Evolutionary conservation across 805 yeast species (phyloP), one percentile per base, ranked within the genome.

Genomic region (Ogataea ganodermae): DNA sequence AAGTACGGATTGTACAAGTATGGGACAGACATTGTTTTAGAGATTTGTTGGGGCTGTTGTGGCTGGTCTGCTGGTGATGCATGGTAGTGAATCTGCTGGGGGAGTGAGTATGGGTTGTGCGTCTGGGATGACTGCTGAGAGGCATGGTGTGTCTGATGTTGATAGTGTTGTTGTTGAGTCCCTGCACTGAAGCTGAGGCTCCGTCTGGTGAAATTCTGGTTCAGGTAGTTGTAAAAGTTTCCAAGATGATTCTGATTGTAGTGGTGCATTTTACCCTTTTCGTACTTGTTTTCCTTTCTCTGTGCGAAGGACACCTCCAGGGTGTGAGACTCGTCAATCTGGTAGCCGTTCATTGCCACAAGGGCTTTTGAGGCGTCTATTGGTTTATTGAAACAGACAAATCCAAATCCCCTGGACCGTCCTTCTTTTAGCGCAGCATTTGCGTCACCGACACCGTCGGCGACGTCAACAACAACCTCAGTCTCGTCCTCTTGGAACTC

Each of bases 381-480:
- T 46, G 86, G 84, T 52, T 70, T 70, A 58, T 80, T 81, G 61
- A 77, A 88, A 67, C 89, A 86, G 45, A 87, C 88, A 70, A 88
- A 88, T 37, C 94, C 95, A 62, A 84, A 88, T 17, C 94, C 91
- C 62, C 82, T 79, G 18, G 92, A 84, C 49, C 71, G 71, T 2
- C 63, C 62, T 24, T 55, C 51, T 31, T 26, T 33, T 20, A 20
- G 27, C 16, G 22, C 26, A 12, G 31, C 35, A 21, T 18, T 16
- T 37, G 24, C 36, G 18, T n/a, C 12, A 8, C 3, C 40, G 18
- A n/a, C n/a, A n/a, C n/a, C n/a, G n/a, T n/a, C n/a, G n/a, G n/a
- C n/a, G n/a, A n/a, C n/a, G n/a, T n/a, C n/a, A n/a, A n/a, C n/a
- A n/a, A n/a, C n/a, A n/a, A n/a, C n/a, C n/a, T n/a, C n/a, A n/a